These are phyloP conservation scores for Chrysanthemum seticuspe DNA, from an alignment of 129 eudicot genomes.

Conservation along the genomic window DNA sequence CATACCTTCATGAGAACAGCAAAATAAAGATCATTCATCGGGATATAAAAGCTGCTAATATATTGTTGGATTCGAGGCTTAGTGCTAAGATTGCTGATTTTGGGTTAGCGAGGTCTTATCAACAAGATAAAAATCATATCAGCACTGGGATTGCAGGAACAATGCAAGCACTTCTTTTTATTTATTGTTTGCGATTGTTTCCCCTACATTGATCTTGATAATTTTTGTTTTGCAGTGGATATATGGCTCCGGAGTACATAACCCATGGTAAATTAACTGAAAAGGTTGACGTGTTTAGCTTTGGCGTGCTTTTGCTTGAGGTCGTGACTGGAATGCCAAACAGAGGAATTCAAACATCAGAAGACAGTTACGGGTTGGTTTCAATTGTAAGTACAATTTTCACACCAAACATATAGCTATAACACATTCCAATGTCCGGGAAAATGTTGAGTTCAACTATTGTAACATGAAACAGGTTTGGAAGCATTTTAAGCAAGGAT, in stretches of 20 bases:
- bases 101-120: slow-evolving; percentile 83
- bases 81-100: slow-evolving; percentile 88
- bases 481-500: slow-evolving; percentile 61
- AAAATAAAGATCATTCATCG: slow-evolving; percentile 66
- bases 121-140: slow-evolving; percentile 76
- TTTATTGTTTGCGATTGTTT: neutral
- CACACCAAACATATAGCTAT: neutral
- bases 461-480: slow-evolving; percentile 42
- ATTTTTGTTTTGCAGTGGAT: slow-evolving; percentile 62
- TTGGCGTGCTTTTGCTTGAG: slow-evolving; percentile 69
- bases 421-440: slow-evolving; percentile 1
- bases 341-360: slow-evolving; percentile 48
- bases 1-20: slow-evolving; percentile 82
- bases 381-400: slow-evolving; percentile 39
- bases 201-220: too few species aligned
- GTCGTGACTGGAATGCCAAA: slow-evolving; percentile 71
- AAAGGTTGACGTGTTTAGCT: slow-evolving; percentile 77
- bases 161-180: slow-evolving; percentile 44
- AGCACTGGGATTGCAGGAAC: slow-evolving; percentile 87
- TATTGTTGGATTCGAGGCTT: slow-evolving; percentile 67
- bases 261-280: slow-evolving; percentile 65
- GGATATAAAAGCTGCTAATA: slow-evolving; percentile 79
- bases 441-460: slow-evolving; percentile 8
- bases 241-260: slow-evolving; percentile 74
- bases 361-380: slow-evolving; percentile 47